Base-by-base conservation (phyloP, 202 grass and related monocot species). In the Miscanthus sacchariflorus region DNA sequence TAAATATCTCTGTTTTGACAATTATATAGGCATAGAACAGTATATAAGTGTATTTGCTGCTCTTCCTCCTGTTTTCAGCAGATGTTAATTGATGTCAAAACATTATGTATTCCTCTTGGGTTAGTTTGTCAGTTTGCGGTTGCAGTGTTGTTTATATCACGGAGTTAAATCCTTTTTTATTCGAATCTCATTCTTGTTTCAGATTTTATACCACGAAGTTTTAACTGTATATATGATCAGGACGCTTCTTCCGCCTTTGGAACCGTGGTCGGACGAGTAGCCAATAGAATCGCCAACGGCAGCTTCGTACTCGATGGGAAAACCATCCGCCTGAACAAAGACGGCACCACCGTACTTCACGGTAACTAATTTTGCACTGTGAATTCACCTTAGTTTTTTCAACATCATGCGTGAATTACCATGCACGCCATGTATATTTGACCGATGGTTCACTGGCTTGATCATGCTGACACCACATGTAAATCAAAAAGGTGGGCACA, bases 341-440 rank as follows among this genome's bases (percentile, higher is more conserved):
- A 82, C 42, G 95, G 91, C 33, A 91, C 92, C 18, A 95, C 93
- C 70, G 71, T 90, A 0, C 70, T 98, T 79, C 95, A 98, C 33
- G 91, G 93, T 87, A 95, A 58, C 1, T n/a, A 2, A 24, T 38
- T 24, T 87, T 7, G 17, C 63, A 27, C 5, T 28, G 25, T 2
- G 18, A 23, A 44, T 81, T 19, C 23, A 80, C 23, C 48, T 21
- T 19, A 19, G 8, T 76, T 76, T 21, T 27, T 56, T 17, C 17
- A 36, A 77, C 17, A 2, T 66, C 19, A 9, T 72, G 27, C 3
- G 9, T 65, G 50, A 28, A 43, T 54, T 23, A 13, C 5, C 43
- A 30, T 24, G 14, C 11, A 4, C 40, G 19, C 2, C 42, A 2
- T 71, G 10, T 6, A 76, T 17, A 28, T 25, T 7, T 86, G 9